phyloP scores from a whole-genome alignment of 805 yeast genomes.

The Wickerhamomyces tratensis region DNA sequence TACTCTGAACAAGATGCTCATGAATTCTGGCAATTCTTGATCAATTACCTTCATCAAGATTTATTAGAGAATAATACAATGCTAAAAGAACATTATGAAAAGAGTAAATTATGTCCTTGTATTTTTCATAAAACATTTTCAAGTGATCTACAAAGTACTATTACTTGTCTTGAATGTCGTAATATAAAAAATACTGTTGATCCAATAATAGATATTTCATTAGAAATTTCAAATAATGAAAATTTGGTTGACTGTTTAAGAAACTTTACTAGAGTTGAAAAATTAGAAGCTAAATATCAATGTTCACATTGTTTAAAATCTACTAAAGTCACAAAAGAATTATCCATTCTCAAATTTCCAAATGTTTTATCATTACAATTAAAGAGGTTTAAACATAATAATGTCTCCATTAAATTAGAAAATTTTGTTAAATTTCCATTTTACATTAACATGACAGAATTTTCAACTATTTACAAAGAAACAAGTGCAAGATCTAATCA shows the following conservation, averaged over 20 bases:
- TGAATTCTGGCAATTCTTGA: constrained; percentile 89
- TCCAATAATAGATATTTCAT: constrained; percentile 82
- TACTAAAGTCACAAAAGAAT: constrained; percentile 63
- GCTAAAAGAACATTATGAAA: constrained; percentile 2
- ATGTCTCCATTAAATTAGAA: constrained; percentile 52
- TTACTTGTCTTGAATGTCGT: constrained; percentile 63
- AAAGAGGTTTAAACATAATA: constrained; percentile 46
- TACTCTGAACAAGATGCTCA: constrained; percentile 98
- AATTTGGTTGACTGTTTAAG: constrained; percentile 55
- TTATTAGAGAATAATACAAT: constrained; percentile 8
- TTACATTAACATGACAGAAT: constrained; percentile 61
- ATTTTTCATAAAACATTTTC: constrained; percentile 75
- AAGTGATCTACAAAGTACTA: constrained; percentile 74
- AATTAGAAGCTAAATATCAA: constrained; percentile 60
- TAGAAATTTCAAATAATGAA: constrained; percentile 48
- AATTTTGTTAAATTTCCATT: constrained; percentile 65
- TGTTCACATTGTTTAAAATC: constrained; percentile 58
- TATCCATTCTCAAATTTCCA: constrained; percentile 61
- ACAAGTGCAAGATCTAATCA: constrained; percentile 2
- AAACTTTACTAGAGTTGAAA: constrained; percentile 71
- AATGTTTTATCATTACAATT: constrained; percentile 77
- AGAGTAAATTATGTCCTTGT: constrained; percentile 48
- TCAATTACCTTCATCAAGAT: constrained; percentile 68
- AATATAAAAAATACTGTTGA: constrained; percentile 55
- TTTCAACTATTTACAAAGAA: constrained; percentile 22